Conservation (phyloP, 768 basidiomycete species). For the Trametes coccinea region DNA sequence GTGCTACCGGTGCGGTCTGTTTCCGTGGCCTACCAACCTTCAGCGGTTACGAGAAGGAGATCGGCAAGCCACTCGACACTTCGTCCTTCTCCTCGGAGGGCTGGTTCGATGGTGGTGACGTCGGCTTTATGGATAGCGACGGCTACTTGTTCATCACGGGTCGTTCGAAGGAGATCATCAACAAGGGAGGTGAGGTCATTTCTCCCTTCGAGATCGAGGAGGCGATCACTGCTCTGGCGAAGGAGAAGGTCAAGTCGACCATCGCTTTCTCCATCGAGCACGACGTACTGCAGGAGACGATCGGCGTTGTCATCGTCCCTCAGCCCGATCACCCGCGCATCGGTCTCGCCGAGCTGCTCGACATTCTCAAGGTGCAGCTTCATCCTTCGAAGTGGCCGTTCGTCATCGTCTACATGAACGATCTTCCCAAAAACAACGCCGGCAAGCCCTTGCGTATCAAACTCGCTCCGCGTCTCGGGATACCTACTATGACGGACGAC, state of each 20-base stretch:
- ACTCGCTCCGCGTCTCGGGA: slow-evolving; percentile 40
- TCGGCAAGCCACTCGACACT: slow-evolving; percentile 43
- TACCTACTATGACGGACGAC: slow-evolving; percentile 38
- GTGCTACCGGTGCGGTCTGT: slow-evolving; percentile 51
- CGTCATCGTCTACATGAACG: slow-evolving; percentile 47
- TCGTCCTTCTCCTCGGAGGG: slow-evolving; percentile 50
- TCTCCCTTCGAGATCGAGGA: slow-evolving; percentile 64
- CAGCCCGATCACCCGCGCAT: slow-evolving; percentile 37
- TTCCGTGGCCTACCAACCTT: slow-evolving; percentile 57
- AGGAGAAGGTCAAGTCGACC: slow-evolving; percentile 41
- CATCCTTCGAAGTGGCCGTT: slow-evolving; percentile 54
- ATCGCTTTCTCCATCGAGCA: slow-evolving; percentile 49
- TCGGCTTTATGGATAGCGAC: slow-evolving; percentile 48
- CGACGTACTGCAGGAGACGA: slow-evolving; percentile 48
- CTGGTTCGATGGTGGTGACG: slow-evolving; percentile 55
- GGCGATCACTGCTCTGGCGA: slow-evolving; percentile 47
- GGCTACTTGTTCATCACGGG: slow-evolving; percentile 54
- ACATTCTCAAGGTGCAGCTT: slow-evolving; percentile 44
- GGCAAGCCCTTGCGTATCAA: slow-evolving; percentile 49
- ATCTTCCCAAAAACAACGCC: slow-evolving; percentile 48
- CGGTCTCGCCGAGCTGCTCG: slow-evolving; percentile 43
- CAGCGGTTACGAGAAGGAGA: slow-evolving; percentile 50
- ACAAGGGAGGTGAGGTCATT: slow-evolving; percentile 61
- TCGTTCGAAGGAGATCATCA: slow-evolving; percentile 60
- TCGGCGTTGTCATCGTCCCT: slow-evolving; percentile 46